Evolutionary conservation across 495 filamentous ascomycete species (phyloP).

Genomic region (Trichocladium uniseriatum): DNA sequence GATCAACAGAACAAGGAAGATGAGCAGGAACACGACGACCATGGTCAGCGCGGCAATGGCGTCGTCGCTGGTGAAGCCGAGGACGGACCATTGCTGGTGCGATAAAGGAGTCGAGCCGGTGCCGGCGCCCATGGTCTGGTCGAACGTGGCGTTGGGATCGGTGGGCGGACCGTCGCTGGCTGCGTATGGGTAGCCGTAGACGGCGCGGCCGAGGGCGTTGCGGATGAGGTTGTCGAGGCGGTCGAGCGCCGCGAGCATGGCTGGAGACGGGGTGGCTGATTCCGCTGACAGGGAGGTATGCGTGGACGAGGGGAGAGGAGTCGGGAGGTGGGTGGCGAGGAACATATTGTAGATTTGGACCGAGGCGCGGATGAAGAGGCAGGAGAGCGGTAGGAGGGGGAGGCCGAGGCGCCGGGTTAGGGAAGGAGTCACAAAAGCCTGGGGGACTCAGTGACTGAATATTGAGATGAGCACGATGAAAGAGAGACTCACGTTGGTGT

Average conservation of each 20-base stretch:
- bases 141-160: constrained; percentile 1
- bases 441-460: constrained; percentile 4
- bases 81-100: constrained; percentile 12
- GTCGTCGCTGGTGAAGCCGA: constrained; percentile 50
- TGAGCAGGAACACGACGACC: constrained; percentile 66
- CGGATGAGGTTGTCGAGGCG: constrained; percentile 68
- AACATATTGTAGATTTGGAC: constrained; percentile 99
- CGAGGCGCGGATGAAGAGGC: constrained; percentile 88
- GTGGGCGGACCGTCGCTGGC: not conserved
- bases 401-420: constrained; percentile 84
- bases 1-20: constrained; percentile 69
- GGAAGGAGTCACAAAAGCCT: constrained; percentile 78
- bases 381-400: constrained; percentile 84
- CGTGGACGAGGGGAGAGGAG: constrained; percentile 60
- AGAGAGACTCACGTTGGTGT: constrained; percentile 59
- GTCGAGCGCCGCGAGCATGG: constrained; percentile 61
- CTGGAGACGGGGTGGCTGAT: constrained; percentile 49
- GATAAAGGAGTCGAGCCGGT: constrained; percentile 18
- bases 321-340: constrained; percentile 71
- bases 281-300: constrained; percentile 50
- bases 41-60: constrained; percentile 61
- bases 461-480: not conserved
- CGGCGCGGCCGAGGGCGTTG: constrained; percentile 58
- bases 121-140: not conserved
- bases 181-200: constrained; percentile 43